Conservation (phyloP, 306 rosid species). For the Medicago lupulina region DNA sequence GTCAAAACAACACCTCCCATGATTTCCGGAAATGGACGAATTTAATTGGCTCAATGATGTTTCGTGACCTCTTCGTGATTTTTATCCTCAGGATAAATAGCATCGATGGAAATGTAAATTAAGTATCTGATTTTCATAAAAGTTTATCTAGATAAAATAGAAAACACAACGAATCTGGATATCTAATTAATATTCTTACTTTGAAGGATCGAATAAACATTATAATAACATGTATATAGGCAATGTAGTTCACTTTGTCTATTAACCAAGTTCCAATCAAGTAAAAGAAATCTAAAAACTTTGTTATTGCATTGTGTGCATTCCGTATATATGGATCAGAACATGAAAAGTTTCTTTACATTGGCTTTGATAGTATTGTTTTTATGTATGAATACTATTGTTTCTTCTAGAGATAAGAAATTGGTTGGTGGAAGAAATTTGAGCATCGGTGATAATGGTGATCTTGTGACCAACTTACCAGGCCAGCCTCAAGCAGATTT, state of each 20-base stretch:
- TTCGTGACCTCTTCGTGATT: no score
- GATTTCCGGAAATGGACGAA: no score
- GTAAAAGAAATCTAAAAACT: slow-evolving; percentile 12
- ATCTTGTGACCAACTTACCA: slow-evolving; percentile 71
- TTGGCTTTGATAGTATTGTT: slow-evolving; percentile 37
- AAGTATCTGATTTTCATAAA: no score
- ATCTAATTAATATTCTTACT: no score
- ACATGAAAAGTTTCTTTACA: slow-evolving; percentile 1
- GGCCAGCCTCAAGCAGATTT: slow-evolving; percentile 63
- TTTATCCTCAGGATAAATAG: no score
- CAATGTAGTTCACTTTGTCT: not conserved
- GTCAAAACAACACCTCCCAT: no score
- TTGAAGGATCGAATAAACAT: no score
- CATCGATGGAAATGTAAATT: no score
- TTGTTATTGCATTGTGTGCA: no score
- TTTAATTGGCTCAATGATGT: no score
- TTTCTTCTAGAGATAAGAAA: slow-evolving; percentile 48
- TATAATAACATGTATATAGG: not conserved
- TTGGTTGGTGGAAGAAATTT: not conserved
- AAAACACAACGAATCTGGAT: no score
- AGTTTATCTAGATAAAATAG: no score
- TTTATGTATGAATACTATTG: slow-evolving; percentile 28
- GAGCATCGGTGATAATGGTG: slow-evolving; percentile 28
- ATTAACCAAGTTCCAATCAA: slow-evolving; percentile 1
- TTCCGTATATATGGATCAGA: not conserved